Evolutionary conservation across 129 eudicot species (phyloP).

Genomic region (Artemisia argyi): DNA sequence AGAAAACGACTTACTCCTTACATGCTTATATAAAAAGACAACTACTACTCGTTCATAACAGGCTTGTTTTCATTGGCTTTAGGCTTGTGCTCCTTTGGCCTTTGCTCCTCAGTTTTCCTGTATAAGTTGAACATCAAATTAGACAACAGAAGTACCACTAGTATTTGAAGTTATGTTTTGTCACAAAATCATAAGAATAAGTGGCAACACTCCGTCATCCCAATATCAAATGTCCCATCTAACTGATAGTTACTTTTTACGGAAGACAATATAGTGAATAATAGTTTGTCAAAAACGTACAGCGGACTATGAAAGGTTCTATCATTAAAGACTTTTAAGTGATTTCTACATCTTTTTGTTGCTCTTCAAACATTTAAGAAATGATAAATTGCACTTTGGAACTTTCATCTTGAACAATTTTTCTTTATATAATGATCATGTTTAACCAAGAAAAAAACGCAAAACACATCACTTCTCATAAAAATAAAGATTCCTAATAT

Average conservation of each 20-base stretch:
- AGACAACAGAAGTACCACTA: not conserved
- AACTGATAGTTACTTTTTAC: too few species aligned
- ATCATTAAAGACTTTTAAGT: too few species aligned
- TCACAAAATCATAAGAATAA: not conserved
- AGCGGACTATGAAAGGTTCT: too few species aligned
- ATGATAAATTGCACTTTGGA: not conserved
- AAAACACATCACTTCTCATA: too few species aligned
- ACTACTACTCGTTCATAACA: conserved; percentile 73
- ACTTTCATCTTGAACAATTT: not conserved
- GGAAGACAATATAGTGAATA: too few species aligned
- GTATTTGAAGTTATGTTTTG: not conserved
- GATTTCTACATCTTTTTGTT: too few species aligned
- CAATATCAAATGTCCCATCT: too few species aligned
- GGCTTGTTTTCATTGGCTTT: conserved; percentile 93
- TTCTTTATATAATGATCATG: too few species aligned
- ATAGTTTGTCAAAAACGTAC: too few species aligned
- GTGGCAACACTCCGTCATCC: too few species aligned
- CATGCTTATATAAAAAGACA: conserved; percentile 12
- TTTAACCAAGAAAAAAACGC: too few species aligned
- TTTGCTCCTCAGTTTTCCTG: conserved; percentile 77
- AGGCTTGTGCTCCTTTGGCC: conserved; percentile 80
- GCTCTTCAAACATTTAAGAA: not conserved
- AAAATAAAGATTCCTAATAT: too few species aligned
- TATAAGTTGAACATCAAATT: conserved; percentile 10
- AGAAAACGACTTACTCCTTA: conserved; percentile 9